These are phyloP conservation scores for Tulasnella sp. DNA, from an alignment of 768 basidiomycete species.

Conservation along the genomic window DNA sequence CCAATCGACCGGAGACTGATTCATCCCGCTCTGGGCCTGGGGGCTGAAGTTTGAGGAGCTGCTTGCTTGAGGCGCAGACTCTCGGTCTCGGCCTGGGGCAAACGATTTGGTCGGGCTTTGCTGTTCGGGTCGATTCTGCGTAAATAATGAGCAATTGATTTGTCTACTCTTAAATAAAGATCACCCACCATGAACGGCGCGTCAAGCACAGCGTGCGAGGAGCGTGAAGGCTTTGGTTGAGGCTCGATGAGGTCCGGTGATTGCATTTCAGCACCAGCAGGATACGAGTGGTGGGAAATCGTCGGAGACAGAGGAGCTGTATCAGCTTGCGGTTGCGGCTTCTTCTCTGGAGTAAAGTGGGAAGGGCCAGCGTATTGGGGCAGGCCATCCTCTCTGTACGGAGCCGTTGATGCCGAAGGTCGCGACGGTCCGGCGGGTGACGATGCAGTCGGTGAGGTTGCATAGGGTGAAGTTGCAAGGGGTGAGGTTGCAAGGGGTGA, in stretches of 20 bases:
- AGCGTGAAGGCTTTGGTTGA: conserved; percentile 19
- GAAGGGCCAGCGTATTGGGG: background rate
- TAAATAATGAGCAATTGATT: background rate
- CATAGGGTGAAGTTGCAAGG: background rate
- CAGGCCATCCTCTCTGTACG: background rate
- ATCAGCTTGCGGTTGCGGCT: background rate
- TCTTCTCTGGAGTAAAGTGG: background rate
- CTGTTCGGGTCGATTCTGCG: conserved; percentile 6
- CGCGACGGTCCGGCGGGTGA: background rate
- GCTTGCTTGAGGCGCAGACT: background rate
- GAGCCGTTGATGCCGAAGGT: background rate
- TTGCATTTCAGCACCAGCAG: conserved; percentile 19
- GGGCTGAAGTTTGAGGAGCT: background rate
- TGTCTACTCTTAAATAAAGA: background rate
- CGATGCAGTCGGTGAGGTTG: background rate
- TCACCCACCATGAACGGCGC: conserved; percentile 23
- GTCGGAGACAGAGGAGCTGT: conserved; percentile 15
- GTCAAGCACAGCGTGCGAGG: conserved; percentile 16
- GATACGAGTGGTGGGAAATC: conserved; percentile 10
- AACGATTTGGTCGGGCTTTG: background rate
- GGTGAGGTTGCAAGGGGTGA: background rate
- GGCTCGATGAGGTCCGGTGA: conserved; percentile 19
- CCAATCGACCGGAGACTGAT: background rate
- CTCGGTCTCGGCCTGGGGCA: background rate
- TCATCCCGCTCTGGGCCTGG: background rate